Evolutionary conservation across 2,329 filamentous ascomycete genomes (phyloP).

Genomic region (Claviceps citrina): DNA sequence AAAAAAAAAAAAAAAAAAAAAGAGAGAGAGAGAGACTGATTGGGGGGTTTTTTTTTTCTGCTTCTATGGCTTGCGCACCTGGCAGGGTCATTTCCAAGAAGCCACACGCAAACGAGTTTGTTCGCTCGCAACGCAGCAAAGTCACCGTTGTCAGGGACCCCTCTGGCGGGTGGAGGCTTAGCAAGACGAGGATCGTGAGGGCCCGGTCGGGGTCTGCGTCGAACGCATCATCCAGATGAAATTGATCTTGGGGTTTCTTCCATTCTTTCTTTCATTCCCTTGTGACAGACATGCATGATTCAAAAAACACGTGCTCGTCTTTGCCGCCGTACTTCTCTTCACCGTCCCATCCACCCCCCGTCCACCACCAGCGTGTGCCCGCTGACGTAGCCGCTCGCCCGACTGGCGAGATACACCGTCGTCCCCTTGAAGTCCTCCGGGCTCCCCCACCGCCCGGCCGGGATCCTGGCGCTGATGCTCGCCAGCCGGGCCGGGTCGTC

Average conservation of each 20-base stretch:
- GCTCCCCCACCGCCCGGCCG: conserved; percentile 66
- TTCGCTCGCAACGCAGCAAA: conserved; percentile 11
- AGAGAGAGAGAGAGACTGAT: too few relatives aligned
- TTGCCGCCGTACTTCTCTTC: background rate
- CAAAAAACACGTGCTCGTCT: background rate
- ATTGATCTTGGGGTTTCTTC: background rate
- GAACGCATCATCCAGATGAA: background rate
- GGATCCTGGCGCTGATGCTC: conserved; percentile 67
- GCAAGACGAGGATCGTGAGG: conserved; percentile 12
- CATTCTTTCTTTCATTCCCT: background rate
- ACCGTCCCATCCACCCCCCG: conserved; percentile 87
- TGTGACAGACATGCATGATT: too few relatives aligned
- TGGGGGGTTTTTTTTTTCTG: background rate
- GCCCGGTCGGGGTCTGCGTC: conserved; percentile 9
- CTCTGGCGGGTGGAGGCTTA: conserved; percentile 9
- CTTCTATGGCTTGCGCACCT: background rate
- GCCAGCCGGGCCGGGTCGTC: conserved; percentile 52
- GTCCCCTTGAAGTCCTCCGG: conserved; percentile 82
- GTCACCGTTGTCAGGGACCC: conserved; percentile 11
- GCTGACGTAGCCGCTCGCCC: conserved; percentile 64
- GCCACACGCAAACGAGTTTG: conserved; percentile 7
- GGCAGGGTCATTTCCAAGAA: conserved; percentile 4
- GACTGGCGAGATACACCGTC: conserved; percentile 61
- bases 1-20: background rate
- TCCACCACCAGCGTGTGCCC: conserved; percentile 75